Conservation (phyloP, 2,329 filamentous ascomycete genomes). For the Zopfia rhizophila region DNA sequence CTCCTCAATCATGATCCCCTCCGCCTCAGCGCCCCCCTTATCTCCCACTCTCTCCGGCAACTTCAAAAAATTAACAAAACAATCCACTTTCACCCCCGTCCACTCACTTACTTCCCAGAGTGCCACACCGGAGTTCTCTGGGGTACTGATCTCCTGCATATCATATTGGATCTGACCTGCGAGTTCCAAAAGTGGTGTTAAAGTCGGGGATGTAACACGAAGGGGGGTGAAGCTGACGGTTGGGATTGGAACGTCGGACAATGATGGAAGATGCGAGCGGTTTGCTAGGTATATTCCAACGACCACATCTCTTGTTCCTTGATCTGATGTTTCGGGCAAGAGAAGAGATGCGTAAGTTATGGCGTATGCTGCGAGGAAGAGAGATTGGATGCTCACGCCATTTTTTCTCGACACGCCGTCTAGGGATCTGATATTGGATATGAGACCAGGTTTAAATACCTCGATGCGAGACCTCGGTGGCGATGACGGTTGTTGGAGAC, state of each 20-base stretch:
- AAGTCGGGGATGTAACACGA: slow-evolving; percentile 57
- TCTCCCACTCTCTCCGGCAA: slow-evolving; percentile 56
- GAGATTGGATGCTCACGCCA: slow-evolving; percentile 75
- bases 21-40: slow-evolving; percentile 10
- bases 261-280: slow-evolving; percentile 65
- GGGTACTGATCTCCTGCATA: slow-evolving; percentile 68
- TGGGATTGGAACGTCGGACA: slow-evolving; percentile 68
- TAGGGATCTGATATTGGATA: slow-evolving; percentile 55
- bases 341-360: slow-evolving; percentile 56
- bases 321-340: slow-evolving; percentile 36
- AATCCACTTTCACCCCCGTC: slow-evolving; percentile 76
- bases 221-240: slow-evolving; percentile 85
- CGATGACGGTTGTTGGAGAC: slow-evolving; percentile 35
- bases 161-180: slow-evolving; percentile 75
- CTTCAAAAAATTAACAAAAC: slow-evolving; percentile 84
- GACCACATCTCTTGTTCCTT: slow-evolving; percentile 66
- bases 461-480: slow-evolving; percentile 46
- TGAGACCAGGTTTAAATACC: slow-evolving; percentile 61
- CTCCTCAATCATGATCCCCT: slow-evolving; percentile 30
- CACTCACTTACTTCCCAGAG: slow-evolving; percentile 78
- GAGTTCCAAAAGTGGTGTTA: slow-evolving; percentile 55
- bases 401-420: slow-evolving; percentile 54
- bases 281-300: slow-evolving; percentile 89
- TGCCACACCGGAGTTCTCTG: slow-evolving; percentile 67
- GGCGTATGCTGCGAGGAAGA: slow-evolving; percentile 79